Evolutionary conservation across 768 basidiomycete genomes (phyloP), one percentile per base, ranked within the genome.

Genomic region (Mycena chlorophos): DNA sequence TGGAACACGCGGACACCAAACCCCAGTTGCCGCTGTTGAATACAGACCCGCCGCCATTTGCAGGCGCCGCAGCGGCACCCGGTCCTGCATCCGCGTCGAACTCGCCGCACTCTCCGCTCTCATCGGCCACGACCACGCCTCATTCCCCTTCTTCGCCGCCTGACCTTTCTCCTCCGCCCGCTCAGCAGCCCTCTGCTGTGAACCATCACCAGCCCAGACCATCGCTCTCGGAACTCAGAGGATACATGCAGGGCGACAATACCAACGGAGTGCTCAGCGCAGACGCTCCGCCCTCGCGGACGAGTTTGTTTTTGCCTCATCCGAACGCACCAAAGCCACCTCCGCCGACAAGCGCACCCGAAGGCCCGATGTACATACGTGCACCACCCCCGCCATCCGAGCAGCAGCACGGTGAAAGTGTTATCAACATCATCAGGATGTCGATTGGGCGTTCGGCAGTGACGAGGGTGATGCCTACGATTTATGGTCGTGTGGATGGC

Each of bases 251-350:
- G 50, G 37, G 13, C 4, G 20, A 12, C 43, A 46, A 27, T 40
- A 5, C 51, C 62, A 27, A 51, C 61, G 30, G 13, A 23, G 25
- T 39, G 22, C 20, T 52, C 43, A 52, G 48, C 50, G 27, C 54
- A 31, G 40, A 54, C 60, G 30, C 19, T 17, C 52, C 60, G 5
- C 62, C 57, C 10, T 64, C 64, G 12, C 72, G 78, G 22, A 68
- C 72, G 19, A 78, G 77, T 48, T 60, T 81, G 20, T 83, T 83
- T 57, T 70, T 78, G 31, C 81, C 81, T 0, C 81, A 83, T 60
- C 81, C 81, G 1, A 78, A 79, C 65, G 82, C 81, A 3, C 81
- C 81, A 6, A 82, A 79, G n/a, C 49, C 76, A 5, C 69, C 28
- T 25, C 64, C 62, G 40, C 20, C 49, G 17, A 53, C 59, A 13